These are phyloP conservation scores for Phaeoacremonium minimum DNA, from an alignment of 2,329 filamentous ascomycete genomes.

Conservation along the genomic window DNA sequence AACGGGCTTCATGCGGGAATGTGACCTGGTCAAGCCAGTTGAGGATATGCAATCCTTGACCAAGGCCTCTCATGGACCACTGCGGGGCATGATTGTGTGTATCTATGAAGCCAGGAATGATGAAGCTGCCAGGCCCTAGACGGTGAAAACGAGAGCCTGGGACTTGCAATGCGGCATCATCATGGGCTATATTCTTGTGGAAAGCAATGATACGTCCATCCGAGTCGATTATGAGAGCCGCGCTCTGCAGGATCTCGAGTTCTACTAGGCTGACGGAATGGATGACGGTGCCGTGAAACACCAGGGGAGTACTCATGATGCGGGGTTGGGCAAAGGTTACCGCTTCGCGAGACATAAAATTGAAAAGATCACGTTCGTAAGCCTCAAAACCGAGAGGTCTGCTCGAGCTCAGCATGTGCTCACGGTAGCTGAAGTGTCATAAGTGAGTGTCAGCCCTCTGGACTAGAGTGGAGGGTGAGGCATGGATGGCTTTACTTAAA, in stretches of 20 bases:
- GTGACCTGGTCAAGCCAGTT: slow-evolving; percentile 63
- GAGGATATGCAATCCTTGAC: slow-evolving; percentile 48
- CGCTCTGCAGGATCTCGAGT: slow-evolving; percentile 7
- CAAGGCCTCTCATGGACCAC: slow-evolving; percentile 42
- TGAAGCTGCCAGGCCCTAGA: slow-evolving; percentile 35
- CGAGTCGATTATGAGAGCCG: slow-evolving; percentile 11
- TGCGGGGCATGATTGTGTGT: slow-evolving; percentile 66
- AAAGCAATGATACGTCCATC: slow-evolving; percentile 20
- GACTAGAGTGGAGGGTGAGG: too few relatives aligned
- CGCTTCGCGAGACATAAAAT: too few relatives aligned
- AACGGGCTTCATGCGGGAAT: slow-evolving; percentile 60
- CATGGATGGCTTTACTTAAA: too few relatives aligned
- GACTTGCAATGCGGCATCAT: background rate
- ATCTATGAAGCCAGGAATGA: slow-evolving; percentile 59
- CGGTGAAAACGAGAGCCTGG: slow-evolving; percentile 7
- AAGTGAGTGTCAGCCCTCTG: too few relatives aligned
- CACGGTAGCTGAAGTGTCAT: too few relatives aligned
- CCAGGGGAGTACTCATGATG: slow-evolving; percentile 1
- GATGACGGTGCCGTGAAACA: slow-evolving; percentile 7
- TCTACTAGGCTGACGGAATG: slow-evolving; percentile 5
- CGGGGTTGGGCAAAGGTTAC: too few relatives aligned
- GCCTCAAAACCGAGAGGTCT: too few relatives aligned
- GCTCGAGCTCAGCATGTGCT: too few relatives aligned
- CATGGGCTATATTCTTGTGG: slow-evolving; percentile 10
- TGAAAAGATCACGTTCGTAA: too few relatives aligned